Conservation (phyloP, 352 stramenopile species). For the Pythium volutum region DNA sequence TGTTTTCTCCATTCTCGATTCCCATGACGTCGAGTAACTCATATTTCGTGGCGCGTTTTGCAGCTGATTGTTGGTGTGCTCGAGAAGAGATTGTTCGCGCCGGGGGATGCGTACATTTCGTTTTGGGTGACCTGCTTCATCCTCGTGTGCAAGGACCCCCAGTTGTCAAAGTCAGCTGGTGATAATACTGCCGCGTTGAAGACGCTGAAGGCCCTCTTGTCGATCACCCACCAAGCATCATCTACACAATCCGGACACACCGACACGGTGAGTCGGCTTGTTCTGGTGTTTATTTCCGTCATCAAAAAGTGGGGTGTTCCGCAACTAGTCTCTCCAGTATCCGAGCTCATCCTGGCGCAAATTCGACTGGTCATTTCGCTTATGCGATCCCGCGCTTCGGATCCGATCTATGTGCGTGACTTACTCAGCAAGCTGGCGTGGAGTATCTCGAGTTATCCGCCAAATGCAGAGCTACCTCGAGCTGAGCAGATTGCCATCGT, state of each 20-base stretch:
- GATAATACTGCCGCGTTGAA: not conserved
- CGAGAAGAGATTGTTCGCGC: not conserved
- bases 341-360: constrained; percentile 6
- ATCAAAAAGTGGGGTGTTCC: not conserved
- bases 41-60: not conserved
- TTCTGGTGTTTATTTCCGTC: constrained; percentile 2
- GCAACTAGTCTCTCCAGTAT: not conserved
- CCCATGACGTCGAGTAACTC: too few relatives aligned
- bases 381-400: not conserved
- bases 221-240: not conserved
- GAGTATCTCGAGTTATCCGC: not conserved
- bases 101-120: not conserved
- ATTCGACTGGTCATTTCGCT: not conserved
- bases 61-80: constrained; percentile 16
- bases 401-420: not conserved
- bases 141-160: constrained; percentile 15
- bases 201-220: constrained; percentile 8
- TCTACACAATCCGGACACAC: not conserved
- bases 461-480: not conserved
- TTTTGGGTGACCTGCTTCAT: constrained; percentile 28
- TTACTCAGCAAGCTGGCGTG: constrained; percentile 4
- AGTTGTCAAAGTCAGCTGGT: not conserved
- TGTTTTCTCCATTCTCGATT: not conserved
- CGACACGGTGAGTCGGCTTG: not conserved
- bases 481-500: constrained; percentile 3